phyloP scores from a whole-genome alignment of 345 rosid genomes.

The Euphorbia lathyris region DNA sequence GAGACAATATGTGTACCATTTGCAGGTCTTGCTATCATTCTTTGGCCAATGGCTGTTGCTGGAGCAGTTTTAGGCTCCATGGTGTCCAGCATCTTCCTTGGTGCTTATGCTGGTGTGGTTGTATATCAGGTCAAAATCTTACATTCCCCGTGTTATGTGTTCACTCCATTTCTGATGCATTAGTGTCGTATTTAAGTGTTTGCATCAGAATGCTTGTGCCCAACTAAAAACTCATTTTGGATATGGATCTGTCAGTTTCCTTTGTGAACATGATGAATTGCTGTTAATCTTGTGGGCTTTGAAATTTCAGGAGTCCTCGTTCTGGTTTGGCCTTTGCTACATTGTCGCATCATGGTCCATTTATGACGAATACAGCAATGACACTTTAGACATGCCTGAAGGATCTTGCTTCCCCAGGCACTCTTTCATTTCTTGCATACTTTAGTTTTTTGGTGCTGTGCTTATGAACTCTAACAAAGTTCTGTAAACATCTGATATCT shows the following conservation, averaged over 20 bases:
- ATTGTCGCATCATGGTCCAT: constrained; percentile 71
- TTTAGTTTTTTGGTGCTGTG: not conserved
- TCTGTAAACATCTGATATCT: constrained; percentile 12
- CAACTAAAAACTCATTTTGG: too few relatives aligned
- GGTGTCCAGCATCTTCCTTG: constrained; percentile 71
- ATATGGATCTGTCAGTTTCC: too few relatives aligned
- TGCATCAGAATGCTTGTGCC: too few relatives aligned
- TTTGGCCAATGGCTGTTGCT: constrained; percentile 92
- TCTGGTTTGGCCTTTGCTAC: constrained; percentile 86
- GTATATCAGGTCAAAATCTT: constrained; percentile 59
- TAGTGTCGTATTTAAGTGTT: too few relatives aligned
- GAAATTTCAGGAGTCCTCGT: constrained; percentile 68
- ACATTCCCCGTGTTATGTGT: not conserved
- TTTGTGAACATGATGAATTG: not conserved
- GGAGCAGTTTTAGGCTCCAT: constrained; percentile 85
- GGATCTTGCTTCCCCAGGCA: constrained; percentile 93
- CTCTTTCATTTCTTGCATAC: constrained; percentile 10
- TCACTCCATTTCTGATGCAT: not conserved
- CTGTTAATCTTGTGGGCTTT: constrained; percentile 13
- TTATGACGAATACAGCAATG: constrained; percentile 92
- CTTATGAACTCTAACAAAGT: constrained; percentile 5
- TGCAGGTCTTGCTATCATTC: constrained; percentile 87
- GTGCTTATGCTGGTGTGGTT: constrained; percentile 79
- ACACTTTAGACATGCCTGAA: constrained; percentile 83
- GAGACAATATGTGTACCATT: constrained; percentile 97